Evolutionary conservation across 2,329 filamentous ascomycete species (phyloP).

Genomic region (Bipolaris gigantea): DNA sequence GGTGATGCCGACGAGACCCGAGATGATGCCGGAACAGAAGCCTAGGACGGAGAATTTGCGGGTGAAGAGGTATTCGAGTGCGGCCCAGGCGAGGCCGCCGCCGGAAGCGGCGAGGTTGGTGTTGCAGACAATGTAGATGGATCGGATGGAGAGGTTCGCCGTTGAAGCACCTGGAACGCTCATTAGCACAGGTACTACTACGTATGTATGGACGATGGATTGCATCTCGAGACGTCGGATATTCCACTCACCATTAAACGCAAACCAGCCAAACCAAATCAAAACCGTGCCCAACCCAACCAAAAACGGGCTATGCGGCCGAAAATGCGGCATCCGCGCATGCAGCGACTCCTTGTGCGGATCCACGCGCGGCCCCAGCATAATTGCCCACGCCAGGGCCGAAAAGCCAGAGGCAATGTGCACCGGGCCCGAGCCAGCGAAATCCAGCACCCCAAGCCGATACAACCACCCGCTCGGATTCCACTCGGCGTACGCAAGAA

Average conservation of each 20-base stretch:
- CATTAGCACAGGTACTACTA: too few relatives aligned
- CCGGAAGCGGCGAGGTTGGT: slow-evolving; percentile 61
- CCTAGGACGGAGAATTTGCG: slow-evolving; percentile 56
- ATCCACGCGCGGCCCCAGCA: slow-evolving; percentile 70
- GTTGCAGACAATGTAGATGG: slow-evolving; percentile 60
- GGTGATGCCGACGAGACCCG: slow-evolving; percentile 61
- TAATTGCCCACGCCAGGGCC: slow-evolving; percentile 71
- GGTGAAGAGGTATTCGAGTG: slow-evolving; percentile 56
- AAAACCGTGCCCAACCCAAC: slow-evolving; percentile 73
- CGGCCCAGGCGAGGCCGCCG: slow-evolving; percentile 57
- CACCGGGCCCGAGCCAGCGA: slow-evolving; percentile 74
- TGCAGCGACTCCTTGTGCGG: slow-evolving; percentile 54
- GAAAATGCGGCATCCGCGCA: slow-evolving; percentile 60
- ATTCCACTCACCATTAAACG: slow-evolving; percentile 47
- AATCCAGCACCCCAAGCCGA: slow-evolving; percentile 70
- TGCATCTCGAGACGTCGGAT: too few relatives aligned
- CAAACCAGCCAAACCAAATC: slow-evolving; percentile 44
- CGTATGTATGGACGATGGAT: too few relatives aligned
- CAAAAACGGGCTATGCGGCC: slow-evolving; percentile 73
- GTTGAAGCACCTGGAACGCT: slow-evolving; percentile 38
- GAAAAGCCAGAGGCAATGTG: slow-evolving; percentile 73
- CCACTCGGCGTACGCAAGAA: slow-evolving; percentile 77
- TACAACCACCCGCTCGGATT: slow-evolving; percentile 73
- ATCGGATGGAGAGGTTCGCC: slow-evolving; percentile 56
- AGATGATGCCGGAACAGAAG: slow-evolving; percentile 58